Evolutionary conservation across 768 basidiomycete genomes (phyloP).

Genomic region (Boletus pseudopeckii): DNA sequence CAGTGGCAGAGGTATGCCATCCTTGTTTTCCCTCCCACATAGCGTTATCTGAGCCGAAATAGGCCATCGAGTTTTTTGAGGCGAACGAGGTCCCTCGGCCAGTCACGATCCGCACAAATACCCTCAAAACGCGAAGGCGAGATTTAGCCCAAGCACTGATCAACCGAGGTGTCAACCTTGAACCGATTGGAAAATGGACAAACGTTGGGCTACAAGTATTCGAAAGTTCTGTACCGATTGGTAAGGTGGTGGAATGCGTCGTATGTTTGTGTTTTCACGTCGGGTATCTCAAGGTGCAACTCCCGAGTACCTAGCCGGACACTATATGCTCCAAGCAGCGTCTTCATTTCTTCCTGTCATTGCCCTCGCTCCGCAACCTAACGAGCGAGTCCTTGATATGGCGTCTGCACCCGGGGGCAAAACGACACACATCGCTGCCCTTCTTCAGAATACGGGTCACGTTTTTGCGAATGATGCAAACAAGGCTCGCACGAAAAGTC

Average conservation of each 20-base stretch:
- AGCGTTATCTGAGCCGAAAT: conserved; percentile 2
- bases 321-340: conserved; percentile 99
- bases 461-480: conserved; percentile 97
- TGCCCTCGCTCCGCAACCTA: conserved; percentile 86
- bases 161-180: conserved; percentile 94
- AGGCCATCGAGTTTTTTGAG: conserved; percentile 99
- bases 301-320: conserved; percentile 97
- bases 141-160: conserved; percentile 93
- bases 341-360: conserved; percentile 99
- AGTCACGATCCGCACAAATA: conserved; percentile 97
- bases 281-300: conserved; percentile 64
- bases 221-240: conserved; percentile 93
- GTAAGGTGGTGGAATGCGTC: conserved; percentile 34
- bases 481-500: conserved; percentile 91
- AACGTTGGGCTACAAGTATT: conserved; percentile 99
- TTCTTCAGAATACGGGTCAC: conserved; percentile 96
- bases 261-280: not conserved
- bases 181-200: conserved; percentile 99
- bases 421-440: conserved; percentile 94
- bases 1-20: conserved; percentile 76
- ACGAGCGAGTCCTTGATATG: conserved; percentile 96
- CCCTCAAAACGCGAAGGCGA: conserved; percentile 85
- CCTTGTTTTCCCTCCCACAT: not conserved
- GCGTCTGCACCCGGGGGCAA: conserved; percentile 98
- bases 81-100: conserved; percentile 94